Conservation (phyloP, 2,329 filamentous ascomycete genomes). For the Sporothrix variecibatus region DNA sequence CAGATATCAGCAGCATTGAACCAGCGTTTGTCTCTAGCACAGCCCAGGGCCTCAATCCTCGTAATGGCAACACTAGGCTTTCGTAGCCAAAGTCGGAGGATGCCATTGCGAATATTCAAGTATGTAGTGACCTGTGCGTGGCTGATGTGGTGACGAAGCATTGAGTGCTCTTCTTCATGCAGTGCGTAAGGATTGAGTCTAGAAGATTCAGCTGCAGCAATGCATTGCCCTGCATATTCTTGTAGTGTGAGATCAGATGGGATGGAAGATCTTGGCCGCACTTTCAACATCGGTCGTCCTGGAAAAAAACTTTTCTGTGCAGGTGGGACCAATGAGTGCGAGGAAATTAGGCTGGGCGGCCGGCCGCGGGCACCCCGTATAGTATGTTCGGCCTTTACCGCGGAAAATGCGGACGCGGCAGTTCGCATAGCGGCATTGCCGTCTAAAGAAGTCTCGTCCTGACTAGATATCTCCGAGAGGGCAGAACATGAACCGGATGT, state of each 20-base stretch:
- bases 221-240: constrained; percentile 89
- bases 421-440: constrained; percentile 34
- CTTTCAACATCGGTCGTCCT: constrained; percentile 45
- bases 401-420: too few species aligned
- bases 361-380: too few species aligned
- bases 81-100: constrained; percentile 83
- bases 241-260: constrained; percentile 69
- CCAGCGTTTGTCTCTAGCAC: constrained; percentile 83
- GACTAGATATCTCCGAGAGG: constrained; percentile 60
- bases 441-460: constrained; percentile 63
- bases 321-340: background rate
- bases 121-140: constrained; percentile 91
- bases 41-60: constrained; percentile 83
- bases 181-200: constrained; percentile 86
- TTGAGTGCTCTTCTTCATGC: constrained; percentile 78
- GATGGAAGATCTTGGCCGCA: constrained; percentile 79
- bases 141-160: constrained; percentile 80
- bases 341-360: background rate
- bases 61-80: constrained; percentile 83
- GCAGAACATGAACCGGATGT: constrained; percentile 58
- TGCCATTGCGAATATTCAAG: constrained; percentile 92
- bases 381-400: background rate
- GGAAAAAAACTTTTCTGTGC: background rate
- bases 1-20: constrained; percentile 86
- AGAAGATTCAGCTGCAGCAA: constrained; percentile 84